Evolutionary conservation across 257 asterid genomes (phyloP), one percentile per base, ranked within the genome.

Genomic region (Primulina tabacum): DNA sequence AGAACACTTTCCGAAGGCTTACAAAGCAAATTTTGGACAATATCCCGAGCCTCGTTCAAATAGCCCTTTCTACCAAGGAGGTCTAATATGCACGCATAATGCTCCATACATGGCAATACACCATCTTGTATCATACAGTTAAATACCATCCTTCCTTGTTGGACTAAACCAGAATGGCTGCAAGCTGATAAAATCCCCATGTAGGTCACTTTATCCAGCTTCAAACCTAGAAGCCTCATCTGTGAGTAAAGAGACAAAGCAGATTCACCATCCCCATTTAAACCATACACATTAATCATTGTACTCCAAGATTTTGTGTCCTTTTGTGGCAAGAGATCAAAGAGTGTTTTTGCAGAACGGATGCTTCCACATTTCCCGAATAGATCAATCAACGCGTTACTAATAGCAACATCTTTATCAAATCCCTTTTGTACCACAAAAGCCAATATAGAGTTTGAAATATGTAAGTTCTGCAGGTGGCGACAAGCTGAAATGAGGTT

Each of bases 351-450:
- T 16, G 91, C 84, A 28, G 76, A 70, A 5, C 78, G 61, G 30
- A 88, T 61, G 68, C 69, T 68, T 70, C 89, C 95, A 53, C 83
- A 80, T 82, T 82, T 88, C 30, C 87, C 84, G 7, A 83, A 85
- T 64, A 82, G 7, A 69, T 82, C 87, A 57, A 88, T 83, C 78
- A 83, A 67, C 6, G 85, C 80, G 29, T 88, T 85, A 73, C 57
- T 61, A 33, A 82, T 71, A 1, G 81, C 69, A 17, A 79, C 76
- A 35, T 83, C 75, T 67, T 62, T 80, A 50, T 79, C 87, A 20
- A 82, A 81, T 33, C 91, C 89, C 69, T 61, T 75, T 37, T 60
- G 77, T 4, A 82, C 60, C 30, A 86, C 62, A 69, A 53, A 78
- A 58, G 80, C 82, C 33, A 82, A 67, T 61, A 79, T 53, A 6